Base-by-base conservation (phyloP, 495 filamentous ascomycete species). In the Melanomma pulvis-pyrius region DNA sequence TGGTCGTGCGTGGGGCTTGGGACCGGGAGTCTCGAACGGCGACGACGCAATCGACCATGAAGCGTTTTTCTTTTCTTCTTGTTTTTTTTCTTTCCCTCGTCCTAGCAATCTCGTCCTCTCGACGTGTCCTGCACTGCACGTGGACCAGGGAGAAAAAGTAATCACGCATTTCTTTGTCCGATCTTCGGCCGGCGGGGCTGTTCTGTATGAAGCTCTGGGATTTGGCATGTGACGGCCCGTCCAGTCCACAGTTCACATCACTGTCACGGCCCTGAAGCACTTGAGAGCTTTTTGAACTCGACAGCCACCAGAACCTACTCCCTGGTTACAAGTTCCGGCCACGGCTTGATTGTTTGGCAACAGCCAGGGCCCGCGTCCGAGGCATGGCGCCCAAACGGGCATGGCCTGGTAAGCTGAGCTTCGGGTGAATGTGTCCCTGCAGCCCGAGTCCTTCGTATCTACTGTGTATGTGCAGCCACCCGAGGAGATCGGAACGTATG, bases 161-260 rank as follows among this genome's bases (percentile, higher is more conserved):
- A 51, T 24, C 48, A 30, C 17, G 51, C 51, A 55, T 6, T 26
- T 8, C 6, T 55, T 36, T 29, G 51, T 55, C 51, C 51, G 51
- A 29, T 55, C n/a, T 55, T 29, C 21, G 51, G 28, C 51, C 30
- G 17, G 30, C 17, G n/a, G 51, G n/a, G 51, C 8, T 8, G 51
- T 36, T 6, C 4, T 55, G 1, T 6, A 5, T 25, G 48, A 1
- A 51, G 21, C 48, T 8, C 24, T 8, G 7, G 48, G 11, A 8
- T 9, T 51, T 51, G 48, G 48, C 48, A 51, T 51, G 48, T 51
- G 48, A 51, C 24, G 3, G 48, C 1, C 9, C 5, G 46, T 17
- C 17, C 17, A n/a, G n/a, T n/a, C n/a, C n/a, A n/a, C n/a, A n/a
- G n/a, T n/a, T n/a, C n/a, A n/a, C n/a, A n/a, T n/a, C n/a, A n/a